These are phyloP conservation scores for Ophiostoma sp. DNA, from an alignment of 2,329 filamentous ascomycete species.

Conservation along the genomic window DNA sequence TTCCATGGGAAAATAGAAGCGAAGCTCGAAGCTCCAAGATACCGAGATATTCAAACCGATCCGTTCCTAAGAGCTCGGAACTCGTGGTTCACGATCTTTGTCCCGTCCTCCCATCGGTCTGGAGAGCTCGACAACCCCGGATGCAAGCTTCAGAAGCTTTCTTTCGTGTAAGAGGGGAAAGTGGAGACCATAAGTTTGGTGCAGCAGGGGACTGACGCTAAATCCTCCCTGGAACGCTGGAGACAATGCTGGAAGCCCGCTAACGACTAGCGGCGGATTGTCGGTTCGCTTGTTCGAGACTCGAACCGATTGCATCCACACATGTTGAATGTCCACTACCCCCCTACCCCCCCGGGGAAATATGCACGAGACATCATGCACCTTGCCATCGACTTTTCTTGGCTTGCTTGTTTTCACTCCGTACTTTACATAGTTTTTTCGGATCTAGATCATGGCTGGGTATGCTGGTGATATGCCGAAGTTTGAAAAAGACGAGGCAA, in stretches of 20 bases:
- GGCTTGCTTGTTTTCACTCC: too few species aligned
- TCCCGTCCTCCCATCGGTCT: constrained; percentile 1
- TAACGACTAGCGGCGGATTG: background rate
- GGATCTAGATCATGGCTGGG: too few species aligned
- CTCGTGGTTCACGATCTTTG: background rate
- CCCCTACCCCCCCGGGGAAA: too few species aligned
- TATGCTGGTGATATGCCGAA: background rate
- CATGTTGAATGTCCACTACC: background rate
- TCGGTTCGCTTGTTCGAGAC: background rate
- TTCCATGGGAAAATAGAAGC: background rate
- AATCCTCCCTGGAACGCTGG: too few species aligned
- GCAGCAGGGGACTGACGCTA: background rate
- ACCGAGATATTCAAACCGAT: background rate
- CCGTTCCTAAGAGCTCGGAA: background rate
- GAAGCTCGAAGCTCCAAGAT: background rate
- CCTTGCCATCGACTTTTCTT: too few species aligned
- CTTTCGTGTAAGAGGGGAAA: background rate
- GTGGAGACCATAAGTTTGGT: background rate
- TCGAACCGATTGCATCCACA: background rate
- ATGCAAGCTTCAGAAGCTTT: background rate
- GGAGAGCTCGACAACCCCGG: background rate
- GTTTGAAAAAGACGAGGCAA: background rate
- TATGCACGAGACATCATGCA: too few species aligned
- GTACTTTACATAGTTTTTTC: too few species aligned
- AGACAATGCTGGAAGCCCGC: background rate